Conservation (phyloP, 164 flowering plant genomes). For the Echeveria elegans region DNA sequence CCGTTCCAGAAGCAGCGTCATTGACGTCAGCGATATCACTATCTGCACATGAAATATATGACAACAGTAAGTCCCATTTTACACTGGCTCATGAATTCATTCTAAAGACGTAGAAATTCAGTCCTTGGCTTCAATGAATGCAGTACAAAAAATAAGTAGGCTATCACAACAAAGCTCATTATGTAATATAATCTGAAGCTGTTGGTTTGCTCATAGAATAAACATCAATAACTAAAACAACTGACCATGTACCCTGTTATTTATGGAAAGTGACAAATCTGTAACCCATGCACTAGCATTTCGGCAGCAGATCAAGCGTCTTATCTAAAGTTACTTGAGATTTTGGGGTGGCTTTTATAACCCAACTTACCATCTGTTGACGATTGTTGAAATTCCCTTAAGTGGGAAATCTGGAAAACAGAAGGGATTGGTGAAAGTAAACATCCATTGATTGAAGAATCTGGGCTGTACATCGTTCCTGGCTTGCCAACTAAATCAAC, state of each 20-base stretch:
- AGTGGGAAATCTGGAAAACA: constrained; percentile 55
- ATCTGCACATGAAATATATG: constrained; percentile 15
- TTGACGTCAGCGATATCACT: constrained; percentile 20
- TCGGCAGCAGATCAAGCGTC: constrained; percentile 22
- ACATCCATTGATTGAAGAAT: constrained; percentile 71
- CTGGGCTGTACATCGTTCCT: constrained; percentile 77
- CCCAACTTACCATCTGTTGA: constrained; percentile 22
- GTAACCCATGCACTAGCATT: constrained; percentile 11
- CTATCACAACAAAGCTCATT: constrained; percentile 1
- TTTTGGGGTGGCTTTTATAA: too few relatives aligned
- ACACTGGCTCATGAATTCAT: background rate
- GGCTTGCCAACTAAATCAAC: constrained; percentile 93
- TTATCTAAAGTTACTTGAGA: constrained; percentile 13
- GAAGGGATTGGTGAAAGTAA: constrained; percentile 55
- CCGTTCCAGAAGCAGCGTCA: constrained; percentile 14
- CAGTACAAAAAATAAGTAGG: background rate
- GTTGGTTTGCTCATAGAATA: too few relatives aligned
- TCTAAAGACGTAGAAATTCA: background rate
- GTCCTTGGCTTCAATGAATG: too few relatives aligned
- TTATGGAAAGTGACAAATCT: background rate
- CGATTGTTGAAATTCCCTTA: constrained; percentile 42
- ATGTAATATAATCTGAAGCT: too few relatives aligned
- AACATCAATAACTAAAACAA: too few relatives aligned
- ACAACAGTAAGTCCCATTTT: constrained; percentile 10
- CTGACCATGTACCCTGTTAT: too few relatives aligned